Base-by-base conservation (phyloP, 805 yeast species). In the Kodamaea jinghongensis region DNA sequence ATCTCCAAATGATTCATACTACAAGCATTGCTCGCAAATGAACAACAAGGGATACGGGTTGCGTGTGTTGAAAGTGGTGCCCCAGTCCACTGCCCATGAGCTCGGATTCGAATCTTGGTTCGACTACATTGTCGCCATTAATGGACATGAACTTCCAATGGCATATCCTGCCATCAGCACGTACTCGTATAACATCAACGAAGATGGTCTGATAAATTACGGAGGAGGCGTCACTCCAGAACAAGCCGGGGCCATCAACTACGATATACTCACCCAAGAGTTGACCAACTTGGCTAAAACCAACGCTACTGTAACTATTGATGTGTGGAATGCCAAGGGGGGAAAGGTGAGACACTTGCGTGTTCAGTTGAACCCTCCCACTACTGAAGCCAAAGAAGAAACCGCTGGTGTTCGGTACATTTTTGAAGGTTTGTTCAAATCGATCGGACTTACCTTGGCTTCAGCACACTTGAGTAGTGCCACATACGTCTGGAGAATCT, bases 311-410 rank as follows among this genome's bases (percentile, higher is more conserved):
- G 62, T 85, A 4, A 62, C 69, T 7, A 65, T 90, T 31, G 79
- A 75, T 36, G 79, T 87, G 2, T 90, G 96, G 96, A 79, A 78
- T 32, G 93, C 95, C 2, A 89, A 89, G 62, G 97, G 97, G 15
- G 89, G 89, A 1, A 54, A 71, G 6, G 35, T 65, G 12, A 56
- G 75, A 41, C 58, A 57, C 38, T 53, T 68, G 3, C 8, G 43
- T 1, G 38, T 67, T 2, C 62, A 64, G 10, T 41, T 66, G n/a
- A 38, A 31, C 4, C 41, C 32, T 9, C 42, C 28, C 6, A 29
- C 31, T 7, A 38, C 30, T 5, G 38, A 38, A 5, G 33, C 23
- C 9, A 36, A 43, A 23, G 40, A 42, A 26, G 20, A 35, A 10
- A 20, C 39, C 37, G 36, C 30, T 15, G 30, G 30, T 11, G 37